Conservation (phyloP, 352 stramenopile species). For the Thraustochytrium sp. region DNA sequence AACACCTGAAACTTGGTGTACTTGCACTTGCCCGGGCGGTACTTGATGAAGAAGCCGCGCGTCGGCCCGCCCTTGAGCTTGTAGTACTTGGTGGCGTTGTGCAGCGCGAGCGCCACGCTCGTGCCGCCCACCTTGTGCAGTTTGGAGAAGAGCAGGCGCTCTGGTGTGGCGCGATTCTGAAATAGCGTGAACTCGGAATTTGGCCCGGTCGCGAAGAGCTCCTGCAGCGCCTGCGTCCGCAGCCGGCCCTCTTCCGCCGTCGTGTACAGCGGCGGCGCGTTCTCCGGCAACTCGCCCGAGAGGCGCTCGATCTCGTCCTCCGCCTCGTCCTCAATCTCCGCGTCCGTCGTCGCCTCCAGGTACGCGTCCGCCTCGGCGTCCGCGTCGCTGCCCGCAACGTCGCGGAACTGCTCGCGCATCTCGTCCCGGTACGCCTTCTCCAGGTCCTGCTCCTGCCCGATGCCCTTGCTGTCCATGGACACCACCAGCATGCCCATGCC, state of each 20-base stretch:
- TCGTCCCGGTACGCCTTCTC: neutral
- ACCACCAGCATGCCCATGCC: neutral
- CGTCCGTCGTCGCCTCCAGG: neutral
- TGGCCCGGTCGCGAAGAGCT: neutral
- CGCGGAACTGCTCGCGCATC: neutral
- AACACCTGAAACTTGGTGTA: neutral
- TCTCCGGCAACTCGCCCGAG: neutral
- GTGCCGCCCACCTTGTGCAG: slow-evolving; percentile 3
- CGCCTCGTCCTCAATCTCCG: neutral
- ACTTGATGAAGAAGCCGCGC: neutral
- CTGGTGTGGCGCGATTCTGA: neutral
- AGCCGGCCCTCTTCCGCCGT: neutral
- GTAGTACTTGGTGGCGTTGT: slow-evolving; percentile 16
- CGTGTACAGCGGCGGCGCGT: neutral
- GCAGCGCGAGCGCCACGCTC: neutral
- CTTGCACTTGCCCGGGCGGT: neutral
- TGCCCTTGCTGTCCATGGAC: neutral
- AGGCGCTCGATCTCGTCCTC: neutral
- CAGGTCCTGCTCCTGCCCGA: neutral
- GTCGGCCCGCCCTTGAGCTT: neutral
- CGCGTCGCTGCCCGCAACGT: neutral
- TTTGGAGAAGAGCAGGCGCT: neutral
- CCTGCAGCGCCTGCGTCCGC: neutral
- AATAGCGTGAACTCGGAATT: neutral
- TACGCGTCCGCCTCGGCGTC: neutral